These are phyloP conservation scores for Eucalyptus paniculata DNA, from an alignment of 345 rosid species.

Conservation along the genomic window DNA sequence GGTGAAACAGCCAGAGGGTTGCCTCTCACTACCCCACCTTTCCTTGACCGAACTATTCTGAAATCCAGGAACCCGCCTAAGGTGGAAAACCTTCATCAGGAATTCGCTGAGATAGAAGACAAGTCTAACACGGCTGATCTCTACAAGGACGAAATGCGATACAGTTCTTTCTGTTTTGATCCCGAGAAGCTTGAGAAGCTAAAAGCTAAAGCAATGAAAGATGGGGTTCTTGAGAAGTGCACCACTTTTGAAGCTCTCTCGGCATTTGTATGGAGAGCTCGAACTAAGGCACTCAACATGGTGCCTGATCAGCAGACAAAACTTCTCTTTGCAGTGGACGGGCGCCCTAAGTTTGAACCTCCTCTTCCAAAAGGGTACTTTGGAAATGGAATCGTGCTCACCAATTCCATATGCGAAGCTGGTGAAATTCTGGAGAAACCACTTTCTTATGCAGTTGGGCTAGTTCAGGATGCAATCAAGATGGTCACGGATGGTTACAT, in stretches of 20 bases:
- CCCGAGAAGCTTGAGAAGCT: slow-evolving; percentile 54
- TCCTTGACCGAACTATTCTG: slow-evolving; percentile 44
- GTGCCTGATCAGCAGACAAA: slow-evolving; percentile 54
- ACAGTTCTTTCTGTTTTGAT: slow-evolving; percentile 65
- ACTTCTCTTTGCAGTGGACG: slow-evolving; percentile 86
- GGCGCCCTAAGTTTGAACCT: slow-evolving; percentile 68
- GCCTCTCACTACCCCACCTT: slow-evolving; percentile 42
- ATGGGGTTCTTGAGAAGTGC: slow-evolving; percentile 37
- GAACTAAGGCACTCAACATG: slow-evolving; percentile 65
- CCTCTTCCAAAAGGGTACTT: slow-evolving; percentile 76
- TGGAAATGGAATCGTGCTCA: slow-evolving; percentile 81
- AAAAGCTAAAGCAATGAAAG: slow-evolving; percentile 40
- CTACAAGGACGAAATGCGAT: slow-evolving; percentile 38
- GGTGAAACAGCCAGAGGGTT: slow-evolving; percentile 69
- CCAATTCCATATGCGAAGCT: slow-evolving; percentile 58
- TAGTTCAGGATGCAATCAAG: slow-evolving; percentile 58
- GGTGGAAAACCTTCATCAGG: slow-evolving; percentile 46
- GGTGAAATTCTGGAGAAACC: slow-evolving; percentile 54
- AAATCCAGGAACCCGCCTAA: slow-evolving; percentile 42
- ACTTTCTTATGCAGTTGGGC: slow-evolving; percentile 42
- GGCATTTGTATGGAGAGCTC: slow-evolving; percentile 77
- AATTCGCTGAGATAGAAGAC: slow-evolving; percentile 56
- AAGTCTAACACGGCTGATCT: slow-evolving; percentile 30
- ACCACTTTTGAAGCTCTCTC: slow-evolving; percentile 76
- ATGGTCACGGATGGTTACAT: slow-evolving; percentile 74